Evolutionary conservation across 306 rosid genomes (phyloP), one percentile per base, ranked within the genome.

Genomic region (Oemleria cerasiformis): DNA sequence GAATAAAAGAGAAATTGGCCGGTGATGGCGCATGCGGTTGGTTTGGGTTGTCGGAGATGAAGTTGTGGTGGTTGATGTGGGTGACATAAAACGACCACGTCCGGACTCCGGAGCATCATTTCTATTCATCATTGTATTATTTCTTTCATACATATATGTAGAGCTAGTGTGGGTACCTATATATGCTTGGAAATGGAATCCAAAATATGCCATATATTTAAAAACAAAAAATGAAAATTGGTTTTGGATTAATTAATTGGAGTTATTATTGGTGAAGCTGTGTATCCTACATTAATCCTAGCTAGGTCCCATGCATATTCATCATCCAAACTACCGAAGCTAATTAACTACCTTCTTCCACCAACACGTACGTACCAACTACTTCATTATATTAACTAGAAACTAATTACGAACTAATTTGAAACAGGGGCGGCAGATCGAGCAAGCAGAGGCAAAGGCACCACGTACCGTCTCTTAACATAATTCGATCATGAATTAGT

Each of bases 71-170:
- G 67, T 47, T 54, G 75, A 45, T 21, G 23, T 41, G 68, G 63
- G 8, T 45, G 36, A 42, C 36, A 30, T 44, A 7, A 58, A 64
- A 48, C 42, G 75, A 70, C 70, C 65, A 74, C 23, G 68, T 74
- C 68, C 64, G 38, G 67, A 47, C 63, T 74, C 68, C 64, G 38
- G 67, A 47, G 76, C 69, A 47, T 39, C 65, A 38, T n/a, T 17
- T 16, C n/a, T n/a, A n/a, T n/a, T n/a, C 69, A 47, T 39, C 65
- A 38, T n/a, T 17, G 7, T 38, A 7, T 56, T 7, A 6, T 25
- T 57, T 14, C 58, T 1, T 30, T 30, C 3, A 30, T 51, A 21
- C 3, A 47, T 13, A 47, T 6, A 47, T 1, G 15, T 17, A 14
- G 23, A 51, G 53, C 3, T 9, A 34, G 43, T 19, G 10, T 34